Evolutionary conservation across 495 filamentous ascomycete species (phyloP), one percentile per base, ranked within the genome.

Genomic region (Echria macrotheca): DNA sequence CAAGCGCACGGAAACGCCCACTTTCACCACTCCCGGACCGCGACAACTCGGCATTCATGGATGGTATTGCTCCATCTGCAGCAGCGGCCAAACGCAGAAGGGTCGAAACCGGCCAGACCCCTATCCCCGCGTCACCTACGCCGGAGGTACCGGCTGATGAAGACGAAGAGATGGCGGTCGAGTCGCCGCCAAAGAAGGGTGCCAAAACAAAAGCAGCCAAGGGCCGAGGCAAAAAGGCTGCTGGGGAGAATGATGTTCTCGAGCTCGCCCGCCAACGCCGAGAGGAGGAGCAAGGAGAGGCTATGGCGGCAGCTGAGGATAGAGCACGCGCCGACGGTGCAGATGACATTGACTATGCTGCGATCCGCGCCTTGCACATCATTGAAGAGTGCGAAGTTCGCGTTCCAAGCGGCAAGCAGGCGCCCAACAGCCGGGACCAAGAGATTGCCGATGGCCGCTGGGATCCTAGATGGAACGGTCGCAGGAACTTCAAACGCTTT

Each of bases 401-500:
- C 14, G 51, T 56, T n/a, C 61, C 58, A 0, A 47, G 53, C 1
- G 45, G 52, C n/a, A 28, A 15, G 0, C 41, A 50, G 18, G 3
- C 18, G 5, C 10, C 21, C 18, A 49, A 37, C n/a, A 47, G 37
- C 31, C 65, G 71, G n/a, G 70, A 73, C 35, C 63, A 66, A 47
- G 70, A 70, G 36, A 68, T 71, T 37, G 71, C 60, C 2, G 74
- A 75, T 44, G 76, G 78, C 8, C 78, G 89, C 18, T 96, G 94
- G 93, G 82, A 96, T 57, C 83, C 89, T 2, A 72, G 75, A 28
- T 98, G 94, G 94, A 95, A 96, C 60, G 93, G 94, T 0, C 79
- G 91, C 5, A 94, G 89, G 68, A 97, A 98, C 56, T 98, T 96
- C 73, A 98, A 98, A 66, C 84, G 79, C 54, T 98, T 98, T 55